phyloP scores from a whole-genome alignment of 768 basidiomycete species.

The Xanthoconium purpureum region DNA sequence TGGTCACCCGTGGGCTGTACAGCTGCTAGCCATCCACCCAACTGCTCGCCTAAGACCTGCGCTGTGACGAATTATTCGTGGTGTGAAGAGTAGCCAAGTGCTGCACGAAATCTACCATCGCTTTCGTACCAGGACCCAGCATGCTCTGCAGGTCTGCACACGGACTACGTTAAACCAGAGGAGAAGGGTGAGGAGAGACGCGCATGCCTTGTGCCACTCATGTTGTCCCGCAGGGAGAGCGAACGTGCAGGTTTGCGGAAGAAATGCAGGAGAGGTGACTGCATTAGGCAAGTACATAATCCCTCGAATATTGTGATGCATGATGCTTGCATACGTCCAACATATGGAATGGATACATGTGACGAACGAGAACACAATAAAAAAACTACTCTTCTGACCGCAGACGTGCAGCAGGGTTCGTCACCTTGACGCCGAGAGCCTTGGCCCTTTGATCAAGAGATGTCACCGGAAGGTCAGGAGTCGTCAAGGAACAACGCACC shows the following conservation, averaged over 20 bases:
- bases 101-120: constrained; percentile 45
- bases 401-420: constrained; percentile 88
- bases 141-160: constrained; percentile 65
- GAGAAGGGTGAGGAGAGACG: neutral
- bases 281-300: constrained; percentile 24
- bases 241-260: constrained; percentile 14
- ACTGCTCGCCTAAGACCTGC: constrained; percentile 54
- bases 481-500: constrained; percentile 44
- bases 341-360: constrained; percentile 49
- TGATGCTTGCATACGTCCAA: constrained; percentile 43
- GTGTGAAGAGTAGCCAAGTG: constrained; percentile 14
- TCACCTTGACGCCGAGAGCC: constrained; percentile 87
- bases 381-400: constrained; percentile 85
- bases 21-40: constrained; percentile 58
- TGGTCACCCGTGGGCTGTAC: constrained; percentile 48
- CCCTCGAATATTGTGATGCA: constrained; percentile 6
- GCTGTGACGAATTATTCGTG: constrained; percentile 38
- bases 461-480: constrained; percentile 6
- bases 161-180: neutral
- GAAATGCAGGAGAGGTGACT: constrained; percentile 16
- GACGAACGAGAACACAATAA: constrained; percentile 36
- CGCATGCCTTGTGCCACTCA: constrained; percentile 29
- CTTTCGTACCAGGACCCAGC: constrained; percentile 88
- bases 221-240: constrained; percentile 12
- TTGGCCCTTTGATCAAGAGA: constrained; percentile 56